Base-by-base conservation (phyloP, 2,329 filamentous ascomycete species). In the Paracoccidioides brasiliensis region DNA sequence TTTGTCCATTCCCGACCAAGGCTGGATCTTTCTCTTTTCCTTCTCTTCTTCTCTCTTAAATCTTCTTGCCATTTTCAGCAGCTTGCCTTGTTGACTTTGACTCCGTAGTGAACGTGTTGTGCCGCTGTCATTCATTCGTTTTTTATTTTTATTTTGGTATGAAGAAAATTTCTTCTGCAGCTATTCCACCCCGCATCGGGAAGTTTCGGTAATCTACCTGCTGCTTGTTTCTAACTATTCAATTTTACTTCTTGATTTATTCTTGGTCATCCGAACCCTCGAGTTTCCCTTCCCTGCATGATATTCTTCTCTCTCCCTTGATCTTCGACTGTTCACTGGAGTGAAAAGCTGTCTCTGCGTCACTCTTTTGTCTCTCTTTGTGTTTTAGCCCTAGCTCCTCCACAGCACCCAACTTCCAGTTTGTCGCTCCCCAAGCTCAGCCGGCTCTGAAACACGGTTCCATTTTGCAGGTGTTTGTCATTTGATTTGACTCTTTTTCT, bases 191-290 rank as follows among this genome's bases (percentile, higher is more conserved):
- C 37, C 49, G n/a, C 38, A 32, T 32, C 22, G 8, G 1, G 10
- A 12, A 41, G 49, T 52, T 52, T 52, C 49, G 41, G 49, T 37
- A 22, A 52, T 52, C 14, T 30, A 37, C 49, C 49, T 52, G 22
- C 41, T 41, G 30, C 3, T 46, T 46, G 1, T 33, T 33, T 33
- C 33, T 14, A 32, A 8, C 1, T 33, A 22, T 40, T 7, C 35
- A 28, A 3, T 10, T 51, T 40, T 14, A 32, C 10, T 51, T 40
- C 12, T 46, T 14, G 44, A 46, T 51, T 15, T 30, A 40, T 51
- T 40, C 35, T 9, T 37, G 48, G 15, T 30, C 35, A 40, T 30
- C 12, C n/a, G 33, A 38, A 37, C n/a, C 9, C 48, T 51, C 38
- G 28, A 32, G 48, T 51, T 33, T 14, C 12, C 9, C 8, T 30